Percentiles rank a stretch among this genome's conserved stretches.
phyloP scores from a whole-genome alignment of 805 yeast species.

The Zygosaccharomyces bisporus region DNA sequence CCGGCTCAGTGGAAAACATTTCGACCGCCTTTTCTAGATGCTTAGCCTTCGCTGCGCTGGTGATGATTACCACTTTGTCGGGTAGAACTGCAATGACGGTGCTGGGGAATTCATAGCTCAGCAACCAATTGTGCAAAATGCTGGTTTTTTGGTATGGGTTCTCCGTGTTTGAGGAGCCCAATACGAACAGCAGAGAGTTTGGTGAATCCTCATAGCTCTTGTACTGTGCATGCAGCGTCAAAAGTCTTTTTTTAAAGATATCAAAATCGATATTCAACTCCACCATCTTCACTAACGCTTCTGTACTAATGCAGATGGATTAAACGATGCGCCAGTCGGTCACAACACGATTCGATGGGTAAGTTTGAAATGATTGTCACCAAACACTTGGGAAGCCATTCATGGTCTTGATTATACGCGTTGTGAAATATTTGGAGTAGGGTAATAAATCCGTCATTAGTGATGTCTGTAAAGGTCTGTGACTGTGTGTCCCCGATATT shows the following conservation, averaged over 20 bases:
- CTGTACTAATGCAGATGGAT: background rate
- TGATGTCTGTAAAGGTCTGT: background rate
- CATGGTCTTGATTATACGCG: background rate
- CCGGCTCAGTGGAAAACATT: slow-evolving; percentile 46
- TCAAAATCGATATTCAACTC: slow-evolving; percentile 33
- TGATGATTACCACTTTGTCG: slow-evolving; percentile 59
- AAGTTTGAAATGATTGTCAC: background rate
- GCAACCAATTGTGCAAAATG: slow-evolving; percentile 81
- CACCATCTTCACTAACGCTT: slow-evolving; percentile 22
- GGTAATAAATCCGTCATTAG: background rate
- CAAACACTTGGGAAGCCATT: background rate
- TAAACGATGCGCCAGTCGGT: background rate
- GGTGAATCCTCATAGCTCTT: slow-evolving; percentile 33
- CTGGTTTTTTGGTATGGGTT: slow-evolving; percentile 88
- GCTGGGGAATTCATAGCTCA: slow-evolving; percentile 95
- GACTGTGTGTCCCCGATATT: no score
- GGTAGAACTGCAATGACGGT: slow-evolving; percentile 67
- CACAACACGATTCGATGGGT: background rate
- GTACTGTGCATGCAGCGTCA: slow-evolving; percentile 27
- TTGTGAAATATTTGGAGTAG: background rate
- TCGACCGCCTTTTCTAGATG: slow-evolving; percentile 45
- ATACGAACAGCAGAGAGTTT: slow-evolving; percentile 56
- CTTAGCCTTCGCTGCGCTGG: slow-evolving; percentile 81
- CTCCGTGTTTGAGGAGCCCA: slow-evolving; percentile 83
- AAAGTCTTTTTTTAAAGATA: slow-evolving; percentile 30